These are phyloP conservation scores for Globisporangium radiosum DNA, from an alignment of 352 stramenopile species.

Conservation along the genomic window DNA sequence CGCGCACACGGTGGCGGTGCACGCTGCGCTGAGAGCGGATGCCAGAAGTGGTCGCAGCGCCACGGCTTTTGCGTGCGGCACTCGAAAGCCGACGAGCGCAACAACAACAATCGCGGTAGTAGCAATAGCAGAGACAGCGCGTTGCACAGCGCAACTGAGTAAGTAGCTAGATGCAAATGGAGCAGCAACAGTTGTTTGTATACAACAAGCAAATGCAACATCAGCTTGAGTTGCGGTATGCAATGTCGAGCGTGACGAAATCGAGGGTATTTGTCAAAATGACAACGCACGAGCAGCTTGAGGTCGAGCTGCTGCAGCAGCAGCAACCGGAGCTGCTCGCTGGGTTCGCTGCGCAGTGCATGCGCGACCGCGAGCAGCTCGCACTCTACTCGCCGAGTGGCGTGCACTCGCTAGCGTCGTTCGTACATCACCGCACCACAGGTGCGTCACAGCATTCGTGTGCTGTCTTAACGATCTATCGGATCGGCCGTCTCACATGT, in stretches of 20 bases:
- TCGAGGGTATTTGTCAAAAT: background rate
- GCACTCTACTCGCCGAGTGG: constrained; percentile 21
- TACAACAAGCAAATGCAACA: no score
- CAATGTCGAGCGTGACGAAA: background rate
- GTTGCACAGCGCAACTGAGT: background rate
- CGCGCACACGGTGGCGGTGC: constrained; percentile 75
- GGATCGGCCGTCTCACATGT: no score
- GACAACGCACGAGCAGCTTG: background rate
- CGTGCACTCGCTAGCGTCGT: constrained; percentile 19
- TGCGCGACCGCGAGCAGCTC: constrained; percentile 10
- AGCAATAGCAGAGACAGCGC: constrained; percentile 3
- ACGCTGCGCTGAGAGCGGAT: constrained; percentile 59
- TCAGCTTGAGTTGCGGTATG: no score
- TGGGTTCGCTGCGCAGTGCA: constrained; percentile 32
- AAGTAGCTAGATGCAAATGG: background rate
- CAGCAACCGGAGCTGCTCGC: constrained; percentile 17
- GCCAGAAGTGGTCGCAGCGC: constrained; percentile 71
- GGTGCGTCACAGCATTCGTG: constrained; percentile 10
- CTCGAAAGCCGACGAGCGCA: constrained; percentile 32
- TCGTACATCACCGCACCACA: constrained; percentile 26
- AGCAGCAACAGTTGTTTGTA: background rate
- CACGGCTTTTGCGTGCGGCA: constrained; percentile 71
- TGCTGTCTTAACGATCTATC: no score
- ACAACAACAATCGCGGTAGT: constrained; percentile 1
- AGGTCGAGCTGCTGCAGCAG: background rate